Evolutionary conservation across 2,329 filamentous ascomycete genomes (phyloP), one percentile per base, ranked within the genome.

Genomic region (Acephala macrosclerotiorum): DNA sequence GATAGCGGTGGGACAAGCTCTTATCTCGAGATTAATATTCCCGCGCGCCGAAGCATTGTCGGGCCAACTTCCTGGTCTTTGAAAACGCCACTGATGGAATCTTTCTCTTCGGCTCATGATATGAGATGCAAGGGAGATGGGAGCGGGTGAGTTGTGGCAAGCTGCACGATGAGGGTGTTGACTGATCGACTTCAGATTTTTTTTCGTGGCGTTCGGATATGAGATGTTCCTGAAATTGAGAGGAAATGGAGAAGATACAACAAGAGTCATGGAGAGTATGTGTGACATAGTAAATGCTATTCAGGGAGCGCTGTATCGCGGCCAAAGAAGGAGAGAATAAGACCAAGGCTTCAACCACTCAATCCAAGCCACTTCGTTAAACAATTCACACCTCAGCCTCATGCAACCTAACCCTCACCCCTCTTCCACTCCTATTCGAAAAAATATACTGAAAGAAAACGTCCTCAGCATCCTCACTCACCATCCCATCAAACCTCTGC

Each of bases 401-500:
- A 63, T 77, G 76, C 33, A 76, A 45, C 49, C 70, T 73, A 36
- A 79, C 74, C 58, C 75, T 74, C 1, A 79, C 77, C 3, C 76
- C 77, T 29, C 74, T 76, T 29, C 72, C 77, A 20, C 71, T 75
- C 35, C 67, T 70, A 60, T 69, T 71, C 3, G 71, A 75, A 25
- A 73, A 53, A n/a, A 75, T 33, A 29, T 72, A 71, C 35, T 74
- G 69, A 20, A 71, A 67, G 29, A 75, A 68, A 33, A 77, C 68
- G 16, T 69, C 67, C 56, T 75, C 72, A 35, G 68, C 70, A 26
- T 78, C 75, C 60, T 75, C 58, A 35, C 64, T 68, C 62, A 78
- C 76, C 40, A 78, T 74, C 45, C 59, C 64, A 20, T 76, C 74
- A 64, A 77, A 79, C 29, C 72, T 69, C 61, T 79, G 78, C 45